Evolutionary conservation across 2,329 filamentous ascomycete species (phyloP), one percentile per base, ranked within the genome.

Genomic region (Verticillium klebahnii): DNA sequence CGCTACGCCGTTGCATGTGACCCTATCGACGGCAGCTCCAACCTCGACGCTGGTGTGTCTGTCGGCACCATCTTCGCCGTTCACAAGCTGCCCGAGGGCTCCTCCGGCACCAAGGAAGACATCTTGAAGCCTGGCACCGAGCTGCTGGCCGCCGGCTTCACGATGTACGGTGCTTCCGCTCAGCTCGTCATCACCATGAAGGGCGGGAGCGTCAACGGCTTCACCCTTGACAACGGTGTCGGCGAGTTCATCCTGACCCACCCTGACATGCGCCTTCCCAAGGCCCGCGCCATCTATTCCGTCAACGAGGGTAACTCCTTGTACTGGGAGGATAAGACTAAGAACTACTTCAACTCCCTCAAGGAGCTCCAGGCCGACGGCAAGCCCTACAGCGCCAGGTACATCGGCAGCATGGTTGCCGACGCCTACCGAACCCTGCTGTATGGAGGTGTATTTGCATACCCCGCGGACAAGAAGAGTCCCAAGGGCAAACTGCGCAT

Each of bases 171-270:
- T 73, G 95, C 95, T 69, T 97, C 93, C 3, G 89, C 95, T 4
- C 94, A 98, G 81, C 85, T 99, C 56, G 95, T 99, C 71, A 90
- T 99, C 73, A 99, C 95, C 69, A 97, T 98, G 93, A 91, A 90
- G 78, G 92, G 89, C 68, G 91, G 93, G 66, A 85, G 80, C 65
- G 95, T 99, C 78, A 97, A 98, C 78, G 95, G 95, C 71, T 99
- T 99, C 84, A 99, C 95, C 31, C 88, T 99, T 71, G 95, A 99
- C 81, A 96, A 91, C 76, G 91, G 93, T 19, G 87, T 99, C 58
- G 95, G 95, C 79, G 95, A 99, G 83, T 99, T 99, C 82, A 99
- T 99, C 78, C 86, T 99, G 63, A 96, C 94, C 15, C 95, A 99
- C 78, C 95, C 95, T 29, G 78, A 96, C 79, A 99, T 99, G 95